A percentile compares a stretch with the other conserved stretches of the same genome.
phyloP scores from a whole-genome alignment of 2,329 filamentous ascomycete species.

The Berkeleyomyces basicola region DNA sequence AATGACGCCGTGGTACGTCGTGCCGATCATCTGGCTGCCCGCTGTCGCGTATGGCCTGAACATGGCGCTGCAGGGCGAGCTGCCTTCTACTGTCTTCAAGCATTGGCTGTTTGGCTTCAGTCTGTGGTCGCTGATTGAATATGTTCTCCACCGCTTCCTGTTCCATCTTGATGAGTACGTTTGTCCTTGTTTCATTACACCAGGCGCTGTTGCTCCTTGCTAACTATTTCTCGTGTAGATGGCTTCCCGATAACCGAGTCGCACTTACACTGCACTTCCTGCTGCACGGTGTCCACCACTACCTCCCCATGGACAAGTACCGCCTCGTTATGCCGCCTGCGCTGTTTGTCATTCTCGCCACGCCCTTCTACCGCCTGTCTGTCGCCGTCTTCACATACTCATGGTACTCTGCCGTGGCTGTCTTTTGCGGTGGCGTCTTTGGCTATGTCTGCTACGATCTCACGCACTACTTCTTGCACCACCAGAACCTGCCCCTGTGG shows the following conservation, averaged over 20 bases:
- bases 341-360: constrained; percentile 66
- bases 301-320: constrained; percentile 97
- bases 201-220: not conserved
- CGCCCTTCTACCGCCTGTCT: constrained; percentile 84
- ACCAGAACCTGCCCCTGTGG: constrained; percentile 77
- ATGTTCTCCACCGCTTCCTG: constrained; percentile 70
- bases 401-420: constrained; percentile 64
- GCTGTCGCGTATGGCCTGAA: constrained; percentile 55
- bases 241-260: constrained; percentile 81
- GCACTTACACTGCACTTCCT: constrained; percentile 78
- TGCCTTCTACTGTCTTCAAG: constrained; percentile 28
- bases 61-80: constrained; percentile 42
- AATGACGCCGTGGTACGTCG: constrained; percentile 85
- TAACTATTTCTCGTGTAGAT: constrained; percentile 31
- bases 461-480: constrained; percentile 97
- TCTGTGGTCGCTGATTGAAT: constrained; percentile 84
- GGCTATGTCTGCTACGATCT: constrained; percentile 94
- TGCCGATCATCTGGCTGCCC: constrained; percentile 78
- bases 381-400: constrained; percentile 68
- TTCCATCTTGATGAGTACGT: constrained; percentile 88
- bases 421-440: constrained; percentile 81
- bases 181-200: not conserved
- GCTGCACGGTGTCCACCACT: constrained; percentile 93
- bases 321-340: constrained; percentile 93
- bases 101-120: constrained; percentile 56